Evolutionary conservation across 371 early-diverging fungal genomes (phyloP).

Genomic region (Racocetra persica): DNA sequence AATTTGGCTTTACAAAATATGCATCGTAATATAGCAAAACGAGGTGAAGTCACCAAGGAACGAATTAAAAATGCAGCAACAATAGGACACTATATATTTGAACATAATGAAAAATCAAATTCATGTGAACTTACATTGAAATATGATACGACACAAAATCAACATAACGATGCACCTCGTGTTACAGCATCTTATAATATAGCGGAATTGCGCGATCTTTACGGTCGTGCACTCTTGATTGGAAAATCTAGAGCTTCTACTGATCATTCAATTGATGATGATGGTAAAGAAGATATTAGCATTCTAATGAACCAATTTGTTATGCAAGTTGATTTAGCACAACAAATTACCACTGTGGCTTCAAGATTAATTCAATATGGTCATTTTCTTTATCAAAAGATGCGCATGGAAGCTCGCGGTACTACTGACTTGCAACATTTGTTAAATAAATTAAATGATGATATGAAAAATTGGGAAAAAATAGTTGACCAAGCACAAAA

Average conservation of each 20-base stretch:
- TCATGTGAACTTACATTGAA: not conserved
- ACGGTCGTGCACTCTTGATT: constrained; percentile 37
- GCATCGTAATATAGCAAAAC: not conserved
- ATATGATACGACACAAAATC: not conserved
- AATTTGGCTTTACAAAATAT: constrained; percentile 23
- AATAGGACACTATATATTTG: constrained; percentile 27
- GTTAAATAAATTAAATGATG: constrained; percentile 16
- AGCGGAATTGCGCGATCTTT: constrained; percentile 36
- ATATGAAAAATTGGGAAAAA: constrained; percentile 30
- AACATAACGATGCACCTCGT: no score
- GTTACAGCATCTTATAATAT: not conserved
- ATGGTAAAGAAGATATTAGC: not conserved
- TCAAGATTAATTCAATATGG: constrained; percentile 40
- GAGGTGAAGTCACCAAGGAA: constrained; percentile 34
- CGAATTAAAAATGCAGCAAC: constrained; percentile 39
- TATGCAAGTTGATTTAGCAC: constrained; percentile 29
- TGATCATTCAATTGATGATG: not conserved
- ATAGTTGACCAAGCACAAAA: constrained; percentile 16
- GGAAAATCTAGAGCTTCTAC: constrained; percentile 2
- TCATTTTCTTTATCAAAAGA: constrained; percentile 40
- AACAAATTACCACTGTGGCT: constrained; percentile 21
- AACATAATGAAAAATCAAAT: not conserved
- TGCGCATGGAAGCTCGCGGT: not conserved
- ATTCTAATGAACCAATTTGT: constrained; percentile 23
- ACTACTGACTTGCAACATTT: not conserved